phyloP scores from a whole-genome alignment of 106 monocot genomes.

The Acorus gramineus region DNA sequence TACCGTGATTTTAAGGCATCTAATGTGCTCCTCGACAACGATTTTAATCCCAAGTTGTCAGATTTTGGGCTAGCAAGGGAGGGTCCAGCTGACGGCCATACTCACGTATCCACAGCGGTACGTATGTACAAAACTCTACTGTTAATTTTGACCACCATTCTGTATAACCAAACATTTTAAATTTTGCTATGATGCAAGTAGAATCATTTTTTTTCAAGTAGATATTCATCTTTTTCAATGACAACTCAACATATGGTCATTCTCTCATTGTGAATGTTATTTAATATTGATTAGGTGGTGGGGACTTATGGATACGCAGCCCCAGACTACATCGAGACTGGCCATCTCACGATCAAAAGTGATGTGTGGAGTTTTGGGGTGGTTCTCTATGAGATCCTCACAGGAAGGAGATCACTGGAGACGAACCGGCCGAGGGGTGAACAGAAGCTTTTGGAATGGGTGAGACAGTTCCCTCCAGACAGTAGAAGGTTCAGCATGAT shows the following conservation, averaged over 20 bases:
- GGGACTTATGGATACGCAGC: constrained; percentile 72
- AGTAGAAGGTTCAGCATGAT: constrained; percentile 30
- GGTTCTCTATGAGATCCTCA: constrained; percentile 57
- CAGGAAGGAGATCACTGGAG: constrained; percentile 42
- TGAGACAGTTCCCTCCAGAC: constrained; percentile 36
- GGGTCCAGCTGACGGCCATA: constrained; percentile 53
- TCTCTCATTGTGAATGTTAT: too few species aligned
- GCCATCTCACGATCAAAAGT: constrained; percentile 58
- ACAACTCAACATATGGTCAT: too few species aligned
- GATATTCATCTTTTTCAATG: too few species aligned
- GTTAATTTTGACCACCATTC: too few species aligned
- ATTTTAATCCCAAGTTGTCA: constrained; percentile 65
- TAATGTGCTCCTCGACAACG: constrained; percentile 59
- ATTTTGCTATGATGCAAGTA: background rate
- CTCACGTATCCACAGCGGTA: constrained; percentile 90
- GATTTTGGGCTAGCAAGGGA: constrained; percentile 87
- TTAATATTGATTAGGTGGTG: constrained; percentile 32
- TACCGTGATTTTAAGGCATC: constrained; percentile 85
- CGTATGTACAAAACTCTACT: background rate
- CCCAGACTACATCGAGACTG: constrained; percentile 66
- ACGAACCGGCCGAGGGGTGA: constrained; percentile 37
- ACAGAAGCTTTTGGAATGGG: constrained; percentile 57
- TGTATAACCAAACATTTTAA: background rate
- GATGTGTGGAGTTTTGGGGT: constrained; percentile 82
- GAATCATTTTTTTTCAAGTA: too few species aligned